Evolutionary conservation across 768 basidiomycete species (phyloP).

Genomic region (Solioccasus polychromus): DNA sequence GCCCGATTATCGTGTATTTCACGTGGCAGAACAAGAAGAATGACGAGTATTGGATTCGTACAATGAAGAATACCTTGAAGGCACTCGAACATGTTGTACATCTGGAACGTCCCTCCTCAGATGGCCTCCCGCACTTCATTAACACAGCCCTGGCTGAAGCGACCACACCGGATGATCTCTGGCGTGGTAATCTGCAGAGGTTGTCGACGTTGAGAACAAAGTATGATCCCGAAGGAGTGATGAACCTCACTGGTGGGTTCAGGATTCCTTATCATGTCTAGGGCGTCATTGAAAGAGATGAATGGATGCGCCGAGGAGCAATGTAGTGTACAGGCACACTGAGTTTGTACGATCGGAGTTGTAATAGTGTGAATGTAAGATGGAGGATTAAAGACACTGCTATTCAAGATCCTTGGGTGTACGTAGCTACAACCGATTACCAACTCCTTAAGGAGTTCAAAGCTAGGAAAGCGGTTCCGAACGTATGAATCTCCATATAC

Average conservation of each 20-base stretch:
- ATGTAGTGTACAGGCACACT: too few species aligned
- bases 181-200: background rate
- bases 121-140: conserved; percentile 6
- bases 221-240: background rate
- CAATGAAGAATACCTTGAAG: conserved; percentile 3
- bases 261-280: too few species aligned
- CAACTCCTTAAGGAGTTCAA: too few species aligned
- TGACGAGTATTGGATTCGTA: conserved; percentile 10
- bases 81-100: conserved; percentile 4
- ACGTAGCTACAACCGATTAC: too few species aligned
- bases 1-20: conserved; percentile 11
- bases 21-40: conserved; percentile 10
- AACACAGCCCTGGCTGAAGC: conserved; percentile 8
- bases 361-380: too few species aligned
- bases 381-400: too few species aligned
- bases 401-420: too few species aligned
- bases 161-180: conserved; percentile 9
- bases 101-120: conserved; percentile 1
- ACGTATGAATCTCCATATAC: too few species aligned
- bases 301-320: too few species aligned
- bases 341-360: too few species aligned
- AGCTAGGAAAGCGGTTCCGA: too few species aligned
- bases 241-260: conserved; percentile 6
- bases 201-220: conserved; percentile 1
- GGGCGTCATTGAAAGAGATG: too few species aligned